Conservation (phyloP, 2,329 filamentous ascomycete genomes). For the Exophiala lecanii-corni region DNA sequence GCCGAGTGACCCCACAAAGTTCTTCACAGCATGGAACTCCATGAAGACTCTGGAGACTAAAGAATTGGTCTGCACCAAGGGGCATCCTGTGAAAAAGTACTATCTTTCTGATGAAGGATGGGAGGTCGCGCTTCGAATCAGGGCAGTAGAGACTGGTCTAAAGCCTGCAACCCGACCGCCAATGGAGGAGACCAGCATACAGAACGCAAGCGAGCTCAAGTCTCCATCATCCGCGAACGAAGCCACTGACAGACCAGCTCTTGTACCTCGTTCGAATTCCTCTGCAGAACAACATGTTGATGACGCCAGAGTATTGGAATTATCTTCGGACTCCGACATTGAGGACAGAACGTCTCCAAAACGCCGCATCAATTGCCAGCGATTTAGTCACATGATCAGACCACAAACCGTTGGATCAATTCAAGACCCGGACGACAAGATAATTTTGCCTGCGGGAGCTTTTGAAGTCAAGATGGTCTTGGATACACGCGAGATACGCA, state of each 20-base stretch:
- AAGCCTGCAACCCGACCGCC: background rate
- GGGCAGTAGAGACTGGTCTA: constrained; percentile 11
- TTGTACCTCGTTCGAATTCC: too few relatives aligned
- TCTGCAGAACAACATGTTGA: background rate
- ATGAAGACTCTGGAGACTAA: constrained; percentile 72
- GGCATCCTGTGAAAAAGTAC: constrained; percentile 64
- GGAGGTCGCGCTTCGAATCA: constrained; percentile 59
- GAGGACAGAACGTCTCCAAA: background rate
- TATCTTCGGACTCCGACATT: constrained; percentile 9
- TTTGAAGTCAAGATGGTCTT: constrained; percentile 71
- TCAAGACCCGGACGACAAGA: constrained; percentile 40
- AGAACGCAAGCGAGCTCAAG: constrained; percentile 1
- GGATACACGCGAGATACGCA: constrained; percentile 69
- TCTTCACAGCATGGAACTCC: constrained; percentile 76
- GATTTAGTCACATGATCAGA: background rate
- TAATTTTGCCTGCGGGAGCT: constrained; percentile 57
- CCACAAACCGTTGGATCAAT: constrained; percentile 1
- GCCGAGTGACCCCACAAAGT: constrained; percentile 62
- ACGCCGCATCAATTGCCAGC: background rate
- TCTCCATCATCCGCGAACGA: background rate
- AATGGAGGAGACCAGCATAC: constrained; percentile 2
- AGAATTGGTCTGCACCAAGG: constrained; percentile 67
- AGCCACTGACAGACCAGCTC: constrained; percentile 1
- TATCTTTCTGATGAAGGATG: constrained; percentile 71
- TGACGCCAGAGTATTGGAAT: constrained; percentile 3